Base-by-base conservation (phyloP, 78 protist species). In the Isochrysis galbana region DNA sequence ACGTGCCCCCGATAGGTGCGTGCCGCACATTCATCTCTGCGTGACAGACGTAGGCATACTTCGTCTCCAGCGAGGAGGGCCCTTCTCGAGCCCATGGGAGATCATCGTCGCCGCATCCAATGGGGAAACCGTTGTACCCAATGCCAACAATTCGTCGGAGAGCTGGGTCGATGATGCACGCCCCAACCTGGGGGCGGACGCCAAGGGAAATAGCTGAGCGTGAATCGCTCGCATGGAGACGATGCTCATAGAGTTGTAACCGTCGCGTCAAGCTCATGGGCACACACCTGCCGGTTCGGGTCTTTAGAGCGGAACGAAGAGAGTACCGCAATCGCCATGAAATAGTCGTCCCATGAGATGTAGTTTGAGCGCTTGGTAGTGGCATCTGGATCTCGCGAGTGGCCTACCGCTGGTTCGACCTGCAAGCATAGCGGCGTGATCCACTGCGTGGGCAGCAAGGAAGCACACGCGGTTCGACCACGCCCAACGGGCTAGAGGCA, bases 111-210 rank as follows among this genome's bases (percentile, higher is more conserved):
- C 38, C 19, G 93, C 95, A 94, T 7, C 97, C 97, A n/a, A 39
- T 67, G 10, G 97, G 97, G 92, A 96, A 93, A 5, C 97, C 97
- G 77, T 96, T 96, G 93, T 96, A 96, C 42, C 97, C 97, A 34
- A 96, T 95, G 32, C 97, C 97, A 4, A 96, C 95, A 38, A 96
- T 95, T 14, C 84, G 84, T 32, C 22, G 84, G 34, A 32, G 4
- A 70, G 88, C 78, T 23, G 94, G 92, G 83, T 91, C 94, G 32
- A 96, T 95, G 25, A 96, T 94, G 95, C 97, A 96, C 38, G 96
- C 95, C 23, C 97, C 97, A 5, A 96, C 95, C 84, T 91, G 93
- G 70, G 69, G 82, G 67, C 29, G 10, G 10, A 10, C 32, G 10
- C 67, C 10, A 54, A 54, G 10, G 67, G 67, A 54, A 19, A 54